Base-by-base conservation (phyloP, 2,329 filamentous ascomycete genomes). In the Teratosphaeria epicoccoides region DNA sequence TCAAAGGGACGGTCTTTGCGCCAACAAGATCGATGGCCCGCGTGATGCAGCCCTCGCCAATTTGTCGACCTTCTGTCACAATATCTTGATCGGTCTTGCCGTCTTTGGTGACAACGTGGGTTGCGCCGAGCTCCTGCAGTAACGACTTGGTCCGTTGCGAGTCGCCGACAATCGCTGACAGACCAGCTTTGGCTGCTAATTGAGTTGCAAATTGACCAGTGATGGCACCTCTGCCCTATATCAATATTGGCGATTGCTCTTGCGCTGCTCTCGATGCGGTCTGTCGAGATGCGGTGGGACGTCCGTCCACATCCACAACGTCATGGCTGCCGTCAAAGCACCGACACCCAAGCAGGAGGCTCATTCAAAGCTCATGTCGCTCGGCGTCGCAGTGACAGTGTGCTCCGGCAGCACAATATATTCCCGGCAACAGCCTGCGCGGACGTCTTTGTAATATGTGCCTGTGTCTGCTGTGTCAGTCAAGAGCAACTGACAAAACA, bases 191-290 rank as follows among this genome's bases (percentile, higher is more conserved):
- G 6, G 47, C 55, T 6, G 69, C 68, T 24, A 71, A 52, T 53
- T 72, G 69, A 12, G 65, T 69, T 11, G 67, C 66, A 44, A 70
- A 71, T 57, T 71, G 69, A 2, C 67, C 70, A 2, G 70, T 72
- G 9, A 69, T 59, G 3, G 68, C 68, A n/a, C 67, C 68, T 20
- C 70, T 70, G 29, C 70, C 69, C 70, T 69, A 72, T 24, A 72
- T 61, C 7, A 71, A 55, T 9, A 70, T 53, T 55, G 56, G 66
- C 9, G 59, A 53, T 5, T 17, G 14, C 33, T 56, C 55, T 33
- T 58, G 23, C 49, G 44, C 46, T 45, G 6, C 43, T 24, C 9
- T 48, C 24, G 14, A 44, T 53, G 54, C 26, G 29, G 26, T 22
- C 24, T 50, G 46, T 60, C 45, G 25, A 46, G 47, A 11, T 17